Conservation (phyloP, 371 early-diverging fungal genomes). For the Haplosporangium sp. region DNA sequence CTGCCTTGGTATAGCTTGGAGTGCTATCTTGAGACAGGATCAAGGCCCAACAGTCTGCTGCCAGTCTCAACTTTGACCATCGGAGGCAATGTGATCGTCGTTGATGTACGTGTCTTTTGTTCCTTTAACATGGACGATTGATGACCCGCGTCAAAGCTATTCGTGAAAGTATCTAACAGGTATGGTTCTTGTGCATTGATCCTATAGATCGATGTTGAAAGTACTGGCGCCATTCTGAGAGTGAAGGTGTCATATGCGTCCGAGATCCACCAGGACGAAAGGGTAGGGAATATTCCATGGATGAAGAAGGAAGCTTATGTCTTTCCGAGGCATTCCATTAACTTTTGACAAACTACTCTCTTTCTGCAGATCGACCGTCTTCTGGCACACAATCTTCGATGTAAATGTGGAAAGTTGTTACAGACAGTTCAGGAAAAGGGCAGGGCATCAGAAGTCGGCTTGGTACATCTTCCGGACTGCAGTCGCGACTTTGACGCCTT, state of each 20-base stretch:
- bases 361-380: slow-evolving; percentile 59
- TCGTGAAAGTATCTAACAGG: background rate
- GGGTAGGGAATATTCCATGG: slow-evolving; percentile 30
- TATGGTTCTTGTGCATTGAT: background rate
- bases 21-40: slow-evolving; percentile 63
- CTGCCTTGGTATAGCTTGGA: slow-evolving; percentile 52
- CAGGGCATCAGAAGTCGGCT: slow-evolving; percentile 18
- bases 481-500: slow-evolving; percentile 59
- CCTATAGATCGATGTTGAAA: slow-evolving; percentile 68
- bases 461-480: slow-evolving; percentile 42
- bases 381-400: slow-evolving; percentile 61
- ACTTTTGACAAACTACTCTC: background rate
- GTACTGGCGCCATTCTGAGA: slow-evolving; percentile 58
- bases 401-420: slow-evolving; percentile 44
- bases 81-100: slow-evolving; percentile 69
- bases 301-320: background rate
- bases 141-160: background rate
- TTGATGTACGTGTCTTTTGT: slow-evolving; percentile 61
- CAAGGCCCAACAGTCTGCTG: slow-evolving; percentile 54
- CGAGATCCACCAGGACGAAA: slow-evolving; percentile 64
- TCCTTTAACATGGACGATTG: background rate
- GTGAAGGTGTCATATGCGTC: slow-evolving; percentile 69
- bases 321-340: background rate
- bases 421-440: slow-evolving; percentile 20
- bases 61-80: slow-evolving; percentile 66